phyloP scores from a whole-genome alignment of 1,284 basidiomycete genomes.

The Pyrrhoderma noxium region DNA sequence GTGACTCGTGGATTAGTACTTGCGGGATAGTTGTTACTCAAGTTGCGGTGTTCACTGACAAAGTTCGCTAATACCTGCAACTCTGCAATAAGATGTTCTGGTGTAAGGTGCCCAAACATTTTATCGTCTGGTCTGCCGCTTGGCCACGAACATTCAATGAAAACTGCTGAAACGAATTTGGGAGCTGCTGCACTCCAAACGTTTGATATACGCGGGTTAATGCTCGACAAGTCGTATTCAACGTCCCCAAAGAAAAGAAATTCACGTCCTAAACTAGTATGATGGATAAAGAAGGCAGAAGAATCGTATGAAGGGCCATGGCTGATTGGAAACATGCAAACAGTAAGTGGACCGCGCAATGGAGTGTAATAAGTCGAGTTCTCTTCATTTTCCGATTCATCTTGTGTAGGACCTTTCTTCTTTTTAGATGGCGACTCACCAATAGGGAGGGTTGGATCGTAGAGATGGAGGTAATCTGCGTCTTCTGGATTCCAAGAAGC shows the following conservation, averaged over 20 bases:
- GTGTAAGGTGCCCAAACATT: constrained; percentile 73
- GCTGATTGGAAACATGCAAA: constrained; percentile 58
- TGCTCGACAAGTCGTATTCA: constrained; percentile 64
- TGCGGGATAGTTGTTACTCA: too few relatives aligned
- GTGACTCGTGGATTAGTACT: too few relatives aligned
- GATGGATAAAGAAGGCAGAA: constrained; percentile 69
- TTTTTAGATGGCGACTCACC: constrained; percentile 29
- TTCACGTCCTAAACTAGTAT: constrained; percentile 48
- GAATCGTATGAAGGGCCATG: constrained; percentile 69
- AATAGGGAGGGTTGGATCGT: constrained; percentile 40
- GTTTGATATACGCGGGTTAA: constrained; percentile 45
- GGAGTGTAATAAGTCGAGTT: constrained; percentile 37
- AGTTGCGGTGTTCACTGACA: constrained; percentile 33
- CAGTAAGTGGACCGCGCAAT: constrained; percentile 50
- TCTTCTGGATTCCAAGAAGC: constrained; percentile 65
- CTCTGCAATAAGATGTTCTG: constrained; percentile 64
- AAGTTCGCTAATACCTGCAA: constrained; percentile 56
- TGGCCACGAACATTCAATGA: constrained; percentile 82
- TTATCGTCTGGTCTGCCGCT: constrained; percentile 49
- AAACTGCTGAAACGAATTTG: constrained; percentile 56
- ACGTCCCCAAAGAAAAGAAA: constrained; percentile 84
- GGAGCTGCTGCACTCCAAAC: constrained; percentile 71
- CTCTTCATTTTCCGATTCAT: too few relatives aligned
- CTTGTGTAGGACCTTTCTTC: too few relatives aligned
- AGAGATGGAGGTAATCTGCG: constrained; percentile 47